These are phyloP conservation scores for Pythium utonaiense DNA, from an alignment of 352 stramenopile species.

Conservation along the genomic window DNA sequence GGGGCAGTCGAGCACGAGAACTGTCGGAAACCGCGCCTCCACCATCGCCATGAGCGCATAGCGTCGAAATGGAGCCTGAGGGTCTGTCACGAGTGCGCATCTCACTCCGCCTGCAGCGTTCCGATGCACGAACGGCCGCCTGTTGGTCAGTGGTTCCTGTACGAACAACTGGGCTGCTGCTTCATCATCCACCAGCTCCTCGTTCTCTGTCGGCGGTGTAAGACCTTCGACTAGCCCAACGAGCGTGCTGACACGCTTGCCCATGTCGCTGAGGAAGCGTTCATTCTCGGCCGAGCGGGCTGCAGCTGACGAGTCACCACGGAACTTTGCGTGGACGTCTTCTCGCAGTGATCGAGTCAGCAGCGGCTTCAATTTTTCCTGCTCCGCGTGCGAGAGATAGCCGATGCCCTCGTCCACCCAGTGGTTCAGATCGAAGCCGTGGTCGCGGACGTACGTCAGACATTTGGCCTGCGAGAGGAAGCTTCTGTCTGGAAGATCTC, in stretches of 20 bases:
- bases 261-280: conserved; percentile 16
- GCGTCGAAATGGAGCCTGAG: conserved; percentile 59
- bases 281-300: conserved; percentile 20
- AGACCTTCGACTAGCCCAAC: background rate
- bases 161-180: conserved; percentile 2
- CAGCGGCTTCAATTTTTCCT: conserved; percentile 12
- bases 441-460: conserved; percentile 67
- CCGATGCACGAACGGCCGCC: conserved; percentile 8
- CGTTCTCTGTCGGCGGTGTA: background rate
- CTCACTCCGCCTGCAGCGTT: conserved; percentile 21
- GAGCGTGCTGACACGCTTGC: conserved; percentile 3
- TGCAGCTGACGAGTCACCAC: conserved; percentile 3
- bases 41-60: conserved; percentile 53
- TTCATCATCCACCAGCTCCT: background rate
- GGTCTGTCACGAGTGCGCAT: conserved; percentile 50
- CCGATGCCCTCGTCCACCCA: conserved; percentile 74
- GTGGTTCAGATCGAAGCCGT: conserved; percentile 75
- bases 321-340: conserved; percentile 20
- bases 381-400: conserved; percentile 64
- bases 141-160: conserved; percentile 1
- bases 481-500: conserved; percentile 36
- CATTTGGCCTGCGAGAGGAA: conserved; percentile 75
- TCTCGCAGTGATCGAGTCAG: conserved; percentile 14
- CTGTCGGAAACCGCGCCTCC: conserved; percentile 35
- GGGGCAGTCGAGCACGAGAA: conserved; percentile 56